Percentiles rank a stretch among this genome's conserved stretches.
These are phyloP conservation scores for Monascus ruber DNA, from an alignment of 2,329 filamentous ascomycete species.

Conservation along the genomic window DNA sequence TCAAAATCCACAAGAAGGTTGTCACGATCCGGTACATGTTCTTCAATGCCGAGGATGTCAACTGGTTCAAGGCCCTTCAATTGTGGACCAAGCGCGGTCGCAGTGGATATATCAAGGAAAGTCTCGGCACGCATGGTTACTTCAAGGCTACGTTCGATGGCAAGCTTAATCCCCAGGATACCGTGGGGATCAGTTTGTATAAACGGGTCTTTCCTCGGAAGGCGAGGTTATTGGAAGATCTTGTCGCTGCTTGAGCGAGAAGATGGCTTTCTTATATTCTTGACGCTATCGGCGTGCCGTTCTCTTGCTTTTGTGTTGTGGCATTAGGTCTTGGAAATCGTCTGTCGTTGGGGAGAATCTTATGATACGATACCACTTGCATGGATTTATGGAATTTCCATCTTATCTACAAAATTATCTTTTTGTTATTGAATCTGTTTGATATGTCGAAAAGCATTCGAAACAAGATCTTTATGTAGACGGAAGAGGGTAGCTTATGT, in stretches of 20 bases:
- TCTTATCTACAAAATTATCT: too few relatives aligned
- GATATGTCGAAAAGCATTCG: too few relatives aligned
- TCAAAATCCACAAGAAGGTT: constrained; percentile 96
- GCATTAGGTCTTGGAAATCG: too few relatives aligned
- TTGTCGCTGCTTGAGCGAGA: constrained; percentile 4
- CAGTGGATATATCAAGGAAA: constrained; percentile 86
- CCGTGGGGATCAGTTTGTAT: constrained; percentile 79
- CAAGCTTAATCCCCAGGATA: constrained; percentile 90
- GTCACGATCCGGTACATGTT: constrained; percentile 99
- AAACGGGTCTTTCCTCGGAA: constrained; percentile 73
- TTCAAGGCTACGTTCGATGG: constrained; percentile 98
- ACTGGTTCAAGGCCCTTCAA: constrained; percentile 95
- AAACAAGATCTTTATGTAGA: too few relatives aligned
- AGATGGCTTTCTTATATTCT: too few relatives aligned
- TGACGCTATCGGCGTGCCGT: too few relatives aligned
- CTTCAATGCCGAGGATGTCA: constrained; percentile 89
- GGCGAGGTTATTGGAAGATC: constrained; percentile 40
- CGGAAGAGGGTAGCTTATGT: too few relatives aligned
- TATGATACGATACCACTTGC: background rate
- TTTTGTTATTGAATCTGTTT: too few relatives aligned
- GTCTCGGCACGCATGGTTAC: constrained; percentile 94
- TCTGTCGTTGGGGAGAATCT: too few relatives aligned
- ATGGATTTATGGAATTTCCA: constrained; percentile 14
- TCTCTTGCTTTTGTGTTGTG: too few relatives aligned
- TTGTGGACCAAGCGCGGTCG: constrained; percentile 86